A percentile compares a stretch with the other conserved stretches of the same genome.
Evolutionary conservation across 192 early-diverging fungal species (phyloP).

Genomic region (Coemansia sp.): DNA sequence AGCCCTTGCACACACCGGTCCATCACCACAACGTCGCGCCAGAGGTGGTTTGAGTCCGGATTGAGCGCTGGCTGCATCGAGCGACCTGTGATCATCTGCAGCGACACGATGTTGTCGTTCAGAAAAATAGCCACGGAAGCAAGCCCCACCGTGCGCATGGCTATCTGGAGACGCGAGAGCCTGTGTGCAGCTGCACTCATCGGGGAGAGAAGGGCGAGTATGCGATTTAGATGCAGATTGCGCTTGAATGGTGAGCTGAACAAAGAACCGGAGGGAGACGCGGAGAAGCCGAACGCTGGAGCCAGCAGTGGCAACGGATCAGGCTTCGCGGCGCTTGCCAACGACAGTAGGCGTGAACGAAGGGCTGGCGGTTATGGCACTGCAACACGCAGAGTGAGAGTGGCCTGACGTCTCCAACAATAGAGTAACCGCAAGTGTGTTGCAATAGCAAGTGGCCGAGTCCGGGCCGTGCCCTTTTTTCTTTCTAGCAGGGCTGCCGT

Average conservation of each 20-base stretch:
- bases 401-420: neutral
- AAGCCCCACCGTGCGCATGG: conserved; percentile 15
- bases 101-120: conserved; percentile 40
- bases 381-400: neutral
- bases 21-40: conserved; percentile 67
- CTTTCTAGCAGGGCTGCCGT: too few relatives aligned
- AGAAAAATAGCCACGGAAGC: conserved; percentile 32
- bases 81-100: conserved; percentile 53
- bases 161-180: conserved; percentile 10
- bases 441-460: neutral
- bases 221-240: neutral
- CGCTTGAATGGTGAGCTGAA: neutral
- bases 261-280: neutral
- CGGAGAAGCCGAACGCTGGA: neutral
- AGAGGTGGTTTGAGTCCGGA: conserved; percentile 66
- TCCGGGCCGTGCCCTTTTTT: neutral
- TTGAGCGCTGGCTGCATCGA: conserved; percentile 75
- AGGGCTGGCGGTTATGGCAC: neutral
- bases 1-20: conserved; percentile 58
- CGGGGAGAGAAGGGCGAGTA: neutral
- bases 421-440: too few relatives aligned
- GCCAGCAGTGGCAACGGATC: conserved; percentile 2
- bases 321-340: neutral
- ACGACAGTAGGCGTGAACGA: neutral
- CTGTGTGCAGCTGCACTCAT: conserved; percentile 13